These are phyloP conservation scores for Pleurotus salmoneostramineus DNA, from an alignment of 768 basidiomycete genomes.

Conservation along the genomic window DNA sequence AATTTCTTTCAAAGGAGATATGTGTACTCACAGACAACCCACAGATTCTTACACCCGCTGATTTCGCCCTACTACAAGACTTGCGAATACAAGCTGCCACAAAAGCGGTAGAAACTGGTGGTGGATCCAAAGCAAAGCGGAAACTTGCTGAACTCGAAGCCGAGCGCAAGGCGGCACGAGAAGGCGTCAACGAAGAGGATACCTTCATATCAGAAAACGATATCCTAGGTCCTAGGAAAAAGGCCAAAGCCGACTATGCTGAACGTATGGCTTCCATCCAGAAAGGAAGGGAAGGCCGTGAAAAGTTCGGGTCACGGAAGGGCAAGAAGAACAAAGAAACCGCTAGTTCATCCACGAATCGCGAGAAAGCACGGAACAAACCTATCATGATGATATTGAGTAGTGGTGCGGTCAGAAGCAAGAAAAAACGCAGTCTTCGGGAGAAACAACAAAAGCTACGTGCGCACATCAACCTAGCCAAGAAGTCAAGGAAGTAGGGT, in stretches of 20 bases:
- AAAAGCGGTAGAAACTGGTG: constrained; percentile 63
- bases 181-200: constrained; percentile 42
- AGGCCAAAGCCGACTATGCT: constrained; percentile 88
- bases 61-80: constrained; percentile 89
- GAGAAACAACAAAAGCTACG: constrained; percentile 80
- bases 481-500: constrained; percentile 34
- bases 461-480: constrained; percentile 70
- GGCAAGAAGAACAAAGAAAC: constrained; percentile 87
- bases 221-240: constrained; percentile 92
- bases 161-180: constrained; percentile 50
- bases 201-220: constrained; percentile 84
- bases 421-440: constrained; percentile 78
- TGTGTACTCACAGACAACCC: not conserved
- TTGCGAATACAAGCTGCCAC: constrained; percentile 78
- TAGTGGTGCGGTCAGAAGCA: constrained; percentile 70
- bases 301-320: constrained; percentile 86
- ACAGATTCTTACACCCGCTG: constrained; percentile 95
- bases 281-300: constrained; percentile 91
- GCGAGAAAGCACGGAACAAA: constrained; percentile 91
- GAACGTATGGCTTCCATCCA: constrained; percentile 90
- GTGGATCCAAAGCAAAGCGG: constrained; percentile 78
- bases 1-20: not conserved
- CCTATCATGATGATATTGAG: constrained; percentile 92
- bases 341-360: constrained; percentile 85
- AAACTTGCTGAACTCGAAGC: constrained; percentile 83